phyloP scores from a whole-genome alignment of 169 alveolate species.

The Cryptosporidium canis region DNA sequence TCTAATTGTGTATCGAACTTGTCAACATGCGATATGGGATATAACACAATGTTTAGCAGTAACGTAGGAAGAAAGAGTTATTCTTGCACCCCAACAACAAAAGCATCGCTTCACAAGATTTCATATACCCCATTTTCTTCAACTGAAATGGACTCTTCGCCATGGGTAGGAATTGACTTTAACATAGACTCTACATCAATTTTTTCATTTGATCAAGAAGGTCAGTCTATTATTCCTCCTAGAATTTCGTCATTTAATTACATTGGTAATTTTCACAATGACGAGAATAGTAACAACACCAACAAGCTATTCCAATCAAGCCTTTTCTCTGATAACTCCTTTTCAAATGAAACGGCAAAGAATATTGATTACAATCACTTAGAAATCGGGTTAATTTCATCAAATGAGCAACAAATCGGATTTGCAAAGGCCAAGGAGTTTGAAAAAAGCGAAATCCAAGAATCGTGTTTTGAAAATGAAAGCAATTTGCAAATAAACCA shows the following conservation, averaged over 20 bases:
- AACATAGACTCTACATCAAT: constrained; percentile 5
- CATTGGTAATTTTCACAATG: background rate
- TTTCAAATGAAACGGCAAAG: background rate
- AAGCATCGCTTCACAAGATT: background rate
- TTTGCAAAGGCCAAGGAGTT: background rate
- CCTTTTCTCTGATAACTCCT: background rate
- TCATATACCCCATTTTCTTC: constrained; percentile 56
- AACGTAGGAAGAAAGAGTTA: constrained; percentile 1
- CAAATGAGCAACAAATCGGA: too few relatives aligned
- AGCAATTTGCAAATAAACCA: background rate
- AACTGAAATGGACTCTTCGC: constrained; percentile 46
- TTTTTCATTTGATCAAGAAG: constrained; percentile 8
- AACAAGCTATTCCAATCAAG: background rate
- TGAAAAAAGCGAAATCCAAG: background rate
- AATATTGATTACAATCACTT: background rate
- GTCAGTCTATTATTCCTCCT: constrained; percentile 28
- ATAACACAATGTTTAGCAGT: background rate
- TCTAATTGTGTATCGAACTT: constrained; percentile 34
- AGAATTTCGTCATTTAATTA: constrained; percentile 32
- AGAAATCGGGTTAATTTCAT: background rate
- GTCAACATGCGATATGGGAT: constrained; percentile 9
- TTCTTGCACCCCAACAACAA: constrained; percentile 38
- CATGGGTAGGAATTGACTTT: constrained; percentile 24
- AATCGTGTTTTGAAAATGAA: background rate
- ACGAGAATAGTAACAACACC: background rate